Base-by-base conservation (phyloP, 768 basidiomycete genomes). In the Russula abietina region DNA sequence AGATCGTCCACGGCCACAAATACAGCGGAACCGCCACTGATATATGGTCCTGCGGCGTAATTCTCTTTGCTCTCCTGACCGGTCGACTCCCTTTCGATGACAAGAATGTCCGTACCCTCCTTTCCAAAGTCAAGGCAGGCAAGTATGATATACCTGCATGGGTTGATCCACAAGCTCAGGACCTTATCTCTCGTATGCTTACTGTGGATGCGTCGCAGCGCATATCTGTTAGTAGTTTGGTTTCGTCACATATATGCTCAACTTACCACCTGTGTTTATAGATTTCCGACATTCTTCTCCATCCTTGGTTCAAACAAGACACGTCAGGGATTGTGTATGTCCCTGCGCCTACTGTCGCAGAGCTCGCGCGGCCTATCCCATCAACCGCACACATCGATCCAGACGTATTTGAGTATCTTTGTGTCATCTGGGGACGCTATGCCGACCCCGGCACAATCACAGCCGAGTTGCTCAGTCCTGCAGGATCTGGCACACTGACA, bases 1-100 rank as follows among this genome's bases (percentile, higher is more conserved):
- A 98, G 77, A 94, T 98, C 70, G 93, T 98, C 66, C 88, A 91
- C 60, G 94, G 94, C 10, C 80, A 86, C 74, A 86, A 85, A 70
- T 98, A 97, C 73, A 81, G 86, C 73, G 95, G 95, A 39, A 88
- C 86, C 46, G 88, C 91, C 6, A 91, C 93, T 2, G 95, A 97
- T 73, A 91, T 98, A 69, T 98, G 94, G 94, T 95, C 93, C 68
- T 93, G 93, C 64, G 95, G 95, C 26, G 91, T 98, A 50, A 93
- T 96, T 68, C 83, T 97, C 54, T 97, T 83, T 73, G 91, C 93
- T 33, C 82, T 98, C 52, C 81, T 97, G 45, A 91, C 92, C 33
- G 93, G 95, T 12, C 79, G 89, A 59, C 86, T 98, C 22, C 95
- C 95, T 6, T 98, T 97, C 70, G 95, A 97, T 70, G 93, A 97